Base-by-base conservation (phyloP, 1,284 basidiomycete genomes). In the Leccinum solheimii region DNA sequence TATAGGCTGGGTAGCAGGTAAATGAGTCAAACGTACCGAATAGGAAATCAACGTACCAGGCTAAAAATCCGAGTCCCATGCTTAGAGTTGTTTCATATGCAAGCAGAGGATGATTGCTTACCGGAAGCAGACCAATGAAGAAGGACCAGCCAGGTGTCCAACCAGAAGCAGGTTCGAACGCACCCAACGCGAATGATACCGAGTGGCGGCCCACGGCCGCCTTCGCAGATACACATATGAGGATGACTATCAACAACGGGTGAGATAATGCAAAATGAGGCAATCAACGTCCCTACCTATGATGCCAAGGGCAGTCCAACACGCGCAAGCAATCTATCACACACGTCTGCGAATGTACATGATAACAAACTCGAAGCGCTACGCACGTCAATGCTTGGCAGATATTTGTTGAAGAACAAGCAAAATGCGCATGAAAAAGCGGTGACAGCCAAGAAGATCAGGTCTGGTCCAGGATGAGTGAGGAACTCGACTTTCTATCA, bases 71-170 rank as follows among this genome's bases (percentile, higher is more conserved):
- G 55, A 9, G 30, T 50, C 32, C 51, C 6, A 34, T 40, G 4
- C 16, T 9, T 63, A 1, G 62, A 23, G 4, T 55, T 16, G 11
- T 51, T 36, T 55, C 13, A 21, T 16, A n/a, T 21, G 13, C 21
- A 40, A 19, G 30, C 55, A 16, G 5, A 2, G 48, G 10, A 53
- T 14, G 19, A 48, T 26, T 34, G 63, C 80, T 65, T 71, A 85
- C 83, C 36, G 82, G 82, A 34, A 84, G 73, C 30, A 84, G 64
- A 36, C 83, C 83, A 52, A 84, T 81, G 67, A 85, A 85, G 65
- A 84, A 85, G 0, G 83, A 77, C 83, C 83, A 85, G 27, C 83
- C 84, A 36, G 83, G 77, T 10, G 76, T 77, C 84, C 83, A 85
- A 9, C 83, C 84, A 6, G 83, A 83, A 34, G 75, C 71, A 40